Evolutionary conservation across 1,139 yeast genomes (phyloP).

Genomic region (Lodderomyces parapsilosis): DNA sequence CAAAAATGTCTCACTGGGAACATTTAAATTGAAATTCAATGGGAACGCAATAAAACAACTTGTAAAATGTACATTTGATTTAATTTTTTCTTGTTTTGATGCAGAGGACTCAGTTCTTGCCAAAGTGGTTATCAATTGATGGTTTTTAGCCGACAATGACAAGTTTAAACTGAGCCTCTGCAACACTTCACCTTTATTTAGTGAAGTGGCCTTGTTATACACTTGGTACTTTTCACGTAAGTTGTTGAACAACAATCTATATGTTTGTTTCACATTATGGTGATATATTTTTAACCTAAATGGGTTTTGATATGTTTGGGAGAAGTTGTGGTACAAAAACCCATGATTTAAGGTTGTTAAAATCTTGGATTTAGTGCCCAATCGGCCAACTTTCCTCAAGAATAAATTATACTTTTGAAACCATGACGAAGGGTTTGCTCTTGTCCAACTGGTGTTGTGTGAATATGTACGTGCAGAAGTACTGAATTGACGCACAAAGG

Average conservation of each 20-base stretch:
- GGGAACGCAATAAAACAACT: conserved; percentile 58
- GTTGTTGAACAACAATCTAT: conserved; percentile 19
- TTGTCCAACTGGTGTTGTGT: conserved; percentile 8
- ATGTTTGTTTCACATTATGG: conserved; percentile 20
- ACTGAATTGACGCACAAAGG: conserved; percentile 5
- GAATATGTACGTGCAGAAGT: conserved; percentile 4
- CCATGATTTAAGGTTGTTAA: conserved; percentile 12
- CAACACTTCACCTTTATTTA: background rate
- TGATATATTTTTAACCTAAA: conserved; percentile 22
- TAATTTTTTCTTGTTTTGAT: conserved; percentile 19
- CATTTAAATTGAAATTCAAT: conserved; percentile 33
- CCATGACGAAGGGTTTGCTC: background rate
- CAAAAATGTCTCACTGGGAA: conserved; percentile 53
- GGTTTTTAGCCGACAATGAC: conserved; percentile 36
- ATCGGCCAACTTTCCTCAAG: background rate
- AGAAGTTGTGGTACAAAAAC: conserved; percentile 24
- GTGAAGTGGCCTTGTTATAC: conserved; percentile 7
- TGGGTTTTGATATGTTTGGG: conserved; percentile 22
- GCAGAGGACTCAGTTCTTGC: conserved; percentile 35
- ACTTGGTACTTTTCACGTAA: conserved; percentile 13
- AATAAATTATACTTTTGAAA: background rate
- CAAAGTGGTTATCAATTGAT: conserved; percentile 35
- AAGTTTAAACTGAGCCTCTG: conserved; percentile 17
- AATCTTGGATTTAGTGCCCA: conserved; percentile 9
- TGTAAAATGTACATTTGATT: conserved; percentile 14